phyloP scores from a whole-genome alignment of 306 rosid species.

The Begonia loranthoides region DNA sequence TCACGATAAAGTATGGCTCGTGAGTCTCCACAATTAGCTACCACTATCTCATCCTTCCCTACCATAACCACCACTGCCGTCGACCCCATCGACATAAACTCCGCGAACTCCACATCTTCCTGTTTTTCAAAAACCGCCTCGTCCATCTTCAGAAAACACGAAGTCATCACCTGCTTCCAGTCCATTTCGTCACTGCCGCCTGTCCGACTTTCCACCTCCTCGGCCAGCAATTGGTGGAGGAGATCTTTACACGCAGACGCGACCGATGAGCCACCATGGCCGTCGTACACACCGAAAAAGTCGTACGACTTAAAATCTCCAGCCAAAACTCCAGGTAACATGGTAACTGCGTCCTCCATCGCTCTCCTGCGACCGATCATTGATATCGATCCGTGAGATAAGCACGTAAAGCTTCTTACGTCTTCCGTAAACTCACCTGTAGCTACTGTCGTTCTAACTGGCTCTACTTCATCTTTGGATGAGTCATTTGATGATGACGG shows the following conservation, averaged over 20 bases:
- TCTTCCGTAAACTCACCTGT: background rate
- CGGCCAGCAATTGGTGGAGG: slow-evolving; percentile 37
- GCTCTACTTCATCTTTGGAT: background rate
- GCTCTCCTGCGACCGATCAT: slow-evolving; percentile 43
- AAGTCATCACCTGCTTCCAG: slow-evolving; percentile 31
- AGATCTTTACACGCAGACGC: slow-evolving; percentile 49
- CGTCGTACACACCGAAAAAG: slow-evolving; percentile 54
- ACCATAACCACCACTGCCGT: slow-evolving; percentile 45
- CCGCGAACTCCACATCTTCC: background rate
- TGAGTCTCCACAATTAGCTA: slow-evolving; percentile 54
- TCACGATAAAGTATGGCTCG: slow-evolving; percentile 42
- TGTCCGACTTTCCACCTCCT: slow-evolving; percentile 14
- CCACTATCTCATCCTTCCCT: slow-evolving; percentile 31
- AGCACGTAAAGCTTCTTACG: background rate
- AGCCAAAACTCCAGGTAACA: slow-evolving; percentile 9
- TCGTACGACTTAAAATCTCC: slow-evolving; percentile 10
- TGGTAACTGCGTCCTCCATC: slow-evolving; percentile 51
- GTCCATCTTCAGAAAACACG: slow-evolving; percentile 55
- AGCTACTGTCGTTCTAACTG: background rate
- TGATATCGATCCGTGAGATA: slow-evolving; percentile 35
- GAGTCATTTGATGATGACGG: no score
- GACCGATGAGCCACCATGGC: slow-evolving; percentile 41
- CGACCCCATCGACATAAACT: slow-evolving; percentile 27
- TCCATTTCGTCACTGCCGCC: slow-evolving; percentile 8
- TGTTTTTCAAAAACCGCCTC: slow-evolving; percentile 14